Percentiles rank a stretch among this genome's conserved stretches.
phyloP scores from a whole-genome alignment of 805 yeast species.

The Zygosaccharomyces bisporus region DNA sequence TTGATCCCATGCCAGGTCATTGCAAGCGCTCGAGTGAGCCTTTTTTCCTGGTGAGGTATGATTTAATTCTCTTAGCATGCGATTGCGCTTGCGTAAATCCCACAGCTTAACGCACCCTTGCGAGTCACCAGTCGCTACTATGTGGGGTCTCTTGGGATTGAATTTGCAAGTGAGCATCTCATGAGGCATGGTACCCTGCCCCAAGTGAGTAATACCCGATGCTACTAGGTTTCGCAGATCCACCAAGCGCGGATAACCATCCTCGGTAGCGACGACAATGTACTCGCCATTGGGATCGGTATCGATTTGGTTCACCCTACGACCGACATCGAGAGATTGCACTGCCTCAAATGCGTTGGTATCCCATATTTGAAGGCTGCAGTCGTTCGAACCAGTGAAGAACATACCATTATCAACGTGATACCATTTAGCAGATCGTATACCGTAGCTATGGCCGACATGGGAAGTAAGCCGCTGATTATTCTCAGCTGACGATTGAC shows the following conservation, averaged over 20 bases:
- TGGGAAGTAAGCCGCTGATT: not conserved
- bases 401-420: constrained; percentile 84
- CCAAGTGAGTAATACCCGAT: constrained; percentile 65
- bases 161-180: constrained; percentile 51
- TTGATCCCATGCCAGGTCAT: constrained; percentile 73
- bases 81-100: constrained; percentile 59
- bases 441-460: constrained; percentile 59
- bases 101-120: constrained; percentile 80
- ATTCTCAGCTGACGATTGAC: constrained; percentile 15
- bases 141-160: constrained; percentile 61
- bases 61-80: constrained; percentile 27
- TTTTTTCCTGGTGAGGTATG: constrained; percentile 30
- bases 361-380: constrained; percentile 76
- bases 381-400: constrained; percentile 76
- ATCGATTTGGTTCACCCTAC: constrained; percentile 65
- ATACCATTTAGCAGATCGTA: constrained; percentile 83
- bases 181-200: constrained; percentile 49
- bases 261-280: constrained; percentile 69
- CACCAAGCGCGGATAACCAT: constrained; percentile 60
- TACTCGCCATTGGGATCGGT: constrained; percentile 43
- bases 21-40: constrained; percentile 77
- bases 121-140: constrained; percentile 74
- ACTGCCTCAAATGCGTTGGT: constrained; percentile 61
- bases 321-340: constrained; percentile 58
- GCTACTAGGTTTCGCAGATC: constrained; percentile 73